These are phyloP conservation scores for Brasenia schreberi DNA, from an alignment of 164 flowering plant genomes.

Conservation along the genomic window DNA sequence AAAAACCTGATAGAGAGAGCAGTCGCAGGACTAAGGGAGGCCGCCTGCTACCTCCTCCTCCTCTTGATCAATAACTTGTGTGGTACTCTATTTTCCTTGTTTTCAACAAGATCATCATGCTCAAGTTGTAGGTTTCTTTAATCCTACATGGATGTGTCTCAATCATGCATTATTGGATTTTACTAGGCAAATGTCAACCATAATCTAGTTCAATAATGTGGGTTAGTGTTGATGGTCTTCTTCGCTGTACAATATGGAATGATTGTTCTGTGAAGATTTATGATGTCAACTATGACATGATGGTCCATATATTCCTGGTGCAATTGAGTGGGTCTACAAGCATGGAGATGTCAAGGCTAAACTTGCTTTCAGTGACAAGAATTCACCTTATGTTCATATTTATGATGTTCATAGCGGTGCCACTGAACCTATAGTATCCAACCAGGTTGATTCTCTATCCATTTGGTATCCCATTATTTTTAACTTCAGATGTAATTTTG, in stretches of 20 bases:
- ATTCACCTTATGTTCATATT: constrained; percentile 46
- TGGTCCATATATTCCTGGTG: constrained; percentile 83
- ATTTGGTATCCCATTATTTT: background rate
- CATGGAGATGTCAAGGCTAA: constrained; percentile 88
- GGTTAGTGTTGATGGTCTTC: constrained; percentile 94
- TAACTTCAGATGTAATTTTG: background rate
- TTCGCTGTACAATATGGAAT: constrained; percentile 87
- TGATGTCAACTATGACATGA: constrained; percentile 99
- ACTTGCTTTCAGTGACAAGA: constrained; percentile 48
- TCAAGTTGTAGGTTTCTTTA: too few relatives aligned
- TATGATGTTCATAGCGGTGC: constrained; percentile 87
- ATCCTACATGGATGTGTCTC: too few relatives aligned
- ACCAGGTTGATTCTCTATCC: constrained; percentile 35
- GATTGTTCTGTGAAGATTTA: constrained; percentile 86
- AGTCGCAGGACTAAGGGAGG: too few relatives aligned
- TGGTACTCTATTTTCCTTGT: too few relatives aligned
- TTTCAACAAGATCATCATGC: too few relatives aligned
- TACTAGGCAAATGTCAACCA: constrained; percentile 24
- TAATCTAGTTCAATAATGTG: constrained; percentile 52
- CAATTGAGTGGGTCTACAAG: constrained; percentile 90
- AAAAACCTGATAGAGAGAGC: too few relatives aligned
- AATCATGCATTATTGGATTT: too few relatives aligned
- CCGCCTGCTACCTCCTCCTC: too few relatives aligned
- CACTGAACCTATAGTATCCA: constrained; percentile 73
- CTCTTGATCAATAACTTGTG: too few relatives aligned